These are phyloP conservation scores for Coniochaeta sp. DNA, from an alignment of 2,329 filamentous ascomycete genomes.

Conservation along the genomic window DNA sequence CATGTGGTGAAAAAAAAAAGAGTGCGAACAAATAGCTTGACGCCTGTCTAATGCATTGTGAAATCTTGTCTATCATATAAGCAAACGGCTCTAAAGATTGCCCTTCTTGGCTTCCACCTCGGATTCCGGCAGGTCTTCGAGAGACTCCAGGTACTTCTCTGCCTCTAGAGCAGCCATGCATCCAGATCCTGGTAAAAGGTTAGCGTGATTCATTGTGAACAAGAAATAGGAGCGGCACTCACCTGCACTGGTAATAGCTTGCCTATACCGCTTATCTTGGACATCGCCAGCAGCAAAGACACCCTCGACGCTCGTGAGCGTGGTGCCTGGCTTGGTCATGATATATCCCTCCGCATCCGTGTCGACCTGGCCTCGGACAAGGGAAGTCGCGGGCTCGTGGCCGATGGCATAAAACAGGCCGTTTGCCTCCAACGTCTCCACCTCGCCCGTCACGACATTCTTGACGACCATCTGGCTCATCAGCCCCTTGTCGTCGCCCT, in stretches of 20 bases:
- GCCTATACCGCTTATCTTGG: slow-evolving; percentile 96
- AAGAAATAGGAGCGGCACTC: slow-evolving; percentile 27
- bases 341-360: slow-evolving; percentile 90
- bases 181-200: slow-evolving; percentile 59
- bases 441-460: slow-evolving; percentile 66
- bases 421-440: slow-evolving; percentile 81
- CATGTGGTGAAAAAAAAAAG: no score
- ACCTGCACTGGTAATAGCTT: slow-evolving; percentile 97
- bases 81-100: slow-evolving; percentile 11
- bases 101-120: slow-evolving; percentile 19
- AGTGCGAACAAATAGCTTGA: neutral
- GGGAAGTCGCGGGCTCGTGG: slow-evolving; percentile 84
- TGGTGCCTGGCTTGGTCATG: slow-evolving; percentile 79
- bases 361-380: slow-evolving; percentile 86
- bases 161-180: slow-evolving; percentile 95
- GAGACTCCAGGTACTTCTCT: slow-evolving; percentile 83
- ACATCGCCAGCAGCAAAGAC: slow-evolving; percentile 97
- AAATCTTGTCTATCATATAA: neutral
- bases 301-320: slow-evolving; percentile 79
- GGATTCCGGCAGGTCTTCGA: slow-evolving; percentile 43
- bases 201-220: neutral
- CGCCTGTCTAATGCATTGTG: neutral
- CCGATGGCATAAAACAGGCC: slow-evolving; percentile 97
- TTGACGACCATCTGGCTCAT: slow-evolving; percentile 86
- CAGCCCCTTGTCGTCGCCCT: slow-evolving; percentile 75